Evolutionary conservation across 805 yeast genomes (phyloP), one percentile per base, ranked within the genome.

Genomic region (Torulaspora delbrueckii): DNA sequence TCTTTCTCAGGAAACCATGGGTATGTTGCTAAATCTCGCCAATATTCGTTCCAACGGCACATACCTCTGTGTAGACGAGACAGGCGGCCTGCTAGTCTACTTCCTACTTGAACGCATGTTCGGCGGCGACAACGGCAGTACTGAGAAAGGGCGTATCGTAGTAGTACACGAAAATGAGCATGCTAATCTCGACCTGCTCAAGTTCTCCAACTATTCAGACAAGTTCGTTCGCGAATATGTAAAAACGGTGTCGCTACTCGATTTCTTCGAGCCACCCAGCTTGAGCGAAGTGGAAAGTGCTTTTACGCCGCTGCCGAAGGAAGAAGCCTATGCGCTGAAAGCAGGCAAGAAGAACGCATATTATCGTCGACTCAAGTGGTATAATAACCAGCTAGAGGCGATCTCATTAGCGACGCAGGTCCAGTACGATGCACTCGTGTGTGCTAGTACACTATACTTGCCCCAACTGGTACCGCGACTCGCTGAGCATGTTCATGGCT

Each of bases 141-240:
- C 46, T 45, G 9, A 40, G 59, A 4, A 6, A 2, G 96, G 96
- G 10, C 69, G 78, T 42, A 79, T 93, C 36, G 73, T 87, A 2
- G 74, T 87, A 16, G 72, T 82, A 1, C 97, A 93, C 66, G 99
- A 93, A 61, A 88, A 88, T 65, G 99, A 93, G 64, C 97, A 91
- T 60, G 82, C 96, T 2, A 90, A 90, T 60, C 68, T 82, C 23
- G 84, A 84, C 48, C 78, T 86, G 0, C 67, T 91, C 46, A 76
- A 78, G 50, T 80, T 79, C 58, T 75, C 88, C 39, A 83, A 85
- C 59, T 80, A 76, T 60, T 59, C 85, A 1, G 79, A 76, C 25
- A 77, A 74, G 23, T 62, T 72, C 37, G 69, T 77, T 26, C 67
- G 72, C 24, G 63, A 69, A 19, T 78, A 84, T 74, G 77, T 89